Base-by-base conservation (phyloP, 345 rosid genomes). In the Anacardium occidentale region DNA sequence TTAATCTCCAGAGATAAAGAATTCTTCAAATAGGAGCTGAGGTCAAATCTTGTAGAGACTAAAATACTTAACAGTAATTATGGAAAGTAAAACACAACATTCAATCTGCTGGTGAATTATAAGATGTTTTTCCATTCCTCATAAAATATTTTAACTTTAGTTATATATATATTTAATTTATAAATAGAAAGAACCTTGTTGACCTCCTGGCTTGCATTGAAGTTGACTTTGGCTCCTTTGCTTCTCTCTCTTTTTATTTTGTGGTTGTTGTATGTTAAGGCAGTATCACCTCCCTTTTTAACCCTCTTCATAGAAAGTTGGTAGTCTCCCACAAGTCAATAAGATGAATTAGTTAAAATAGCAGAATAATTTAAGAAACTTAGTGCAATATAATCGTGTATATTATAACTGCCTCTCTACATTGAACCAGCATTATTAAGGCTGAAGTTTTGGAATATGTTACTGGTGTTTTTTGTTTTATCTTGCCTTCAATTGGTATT, bases 1-100 rank as follows among this genome's bases (percentile, higher is more conserved):
- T 61, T 69, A 50, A 29, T 44, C 73, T 34, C 55, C 14, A 13
- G 32, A 52, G 50, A 47, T 24, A 22, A 58, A 47, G 56, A 45
- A 44, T 57, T 32, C 53, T 51, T 25, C 26, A 29, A 66, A 8
- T 66, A 48, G n/a, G 17, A 12, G 34, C 62, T 68, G 34, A 57
- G 52, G 42, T 40, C 12, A 13, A 68, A 68, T 37, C 53, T 50
- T 32, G 2, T 55, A 68, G 18, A 52, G 14, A 68, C 37, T 20
- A 24, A 18, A 34, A 29, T 32, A 40, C 32, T 67, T 25, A 32
- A n/a, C 51, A 3, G 51, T 68, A 37, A 4, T 54, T 44, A 21
- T 20, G 54, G 25, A 29, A 68, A 15, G 25, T 18, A 18, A 53
- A 26, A 7, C 9, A 11, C 25, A 66, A 18, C 26, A 17, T 20